Evolutionary conservation across 495 filamentous ascomycete genomes (phyloP), one percentile per base, ranked within the genome.

Genomic region (Xylaria acuta): DNA sequence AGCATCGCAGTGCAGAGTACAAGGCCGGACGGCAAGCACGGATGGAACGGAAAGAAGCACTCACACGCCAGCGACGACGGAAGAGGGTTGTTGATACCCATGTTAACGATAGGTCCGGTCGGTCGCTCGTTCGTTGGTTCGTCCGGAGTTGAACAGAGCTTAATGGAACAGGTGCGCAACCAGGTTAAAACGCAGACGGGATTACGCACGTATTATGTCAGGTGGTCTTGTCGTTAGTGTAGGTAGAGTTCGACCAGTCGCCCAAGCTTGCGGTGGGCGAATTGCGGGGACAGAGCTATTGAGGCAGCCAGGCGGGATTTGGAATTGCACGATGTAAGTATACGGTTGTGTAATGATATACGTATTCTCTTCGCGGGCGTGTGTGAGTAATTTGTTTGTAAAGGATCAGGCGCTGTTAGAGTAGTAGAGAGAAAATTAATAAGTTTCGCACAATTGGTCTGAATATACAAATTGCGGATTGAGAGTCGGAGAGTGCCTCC

Each of bases 21-120:
- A 41, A 30, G 36, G 34, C 12, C 27, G 18, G 34, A 27, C 43
- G 18, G 14, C 8, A 3, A 62, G n/a, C 14, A 34, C 27, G 59
- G 69, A 41, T 43, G 64, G 22, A 56, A 47, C 69, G 69, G 69
- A 41, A 34, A 1, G 34, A 40, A 72, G 40, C 18, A 83, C 87
- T 83, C 84, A 89, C 87, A 88, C 74, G 84, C 84, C 82, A 89
- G 82, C 72, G 85, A 87, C 76, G 86, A 87, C 77, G 87, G 87
- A 45, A 89, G 84, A 72, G 86, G 86, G 76, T 89, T 89, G 75
- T 89, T 81, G 78, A 89, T 81, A 73, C 87, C 87, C 86, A 89
- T 86, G 72, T 64, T 77, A 40, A 59, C 63, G 63, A 27, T 36
- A 53, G 45, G 25, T 62, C 40, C 36, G 45, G 64, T 40, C 56